Conservation (phyloP, 2,329 filamentous ascomycete genomes). For the Escovopsis sp. region DNA sequence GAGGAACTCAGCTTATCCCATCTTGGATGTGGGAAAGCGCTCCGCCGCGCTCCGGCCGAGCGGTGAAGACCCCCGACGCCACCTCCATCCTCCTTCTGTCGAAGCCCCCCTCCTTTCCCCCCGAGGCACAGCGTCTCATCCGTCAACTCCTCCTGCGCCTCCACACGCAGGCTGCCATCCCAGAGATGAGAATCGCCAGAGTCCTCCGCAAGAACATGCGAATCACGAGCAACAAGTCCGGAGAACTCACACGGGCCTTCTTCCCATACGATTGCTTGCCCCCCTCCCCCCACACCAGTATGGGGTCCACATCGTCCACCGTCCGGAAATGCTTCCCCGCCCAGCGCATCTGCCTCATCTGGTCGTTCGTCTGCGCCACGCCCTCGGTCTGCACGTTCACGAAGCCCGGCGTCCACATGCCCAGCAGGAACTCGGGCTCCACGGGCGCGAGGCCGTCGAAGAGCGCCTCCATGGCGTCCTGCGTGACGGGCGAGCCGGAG, state of each 20-base stretch:
- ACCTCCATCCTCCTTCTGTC: too few relatives aligned
- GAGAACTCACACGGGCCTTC: background rate
- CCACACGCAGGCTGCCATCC: too few relatives aligned
- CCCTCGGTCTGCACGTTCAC: slow-evolving; percentile 8
- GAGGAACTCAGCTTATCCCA: background rate
- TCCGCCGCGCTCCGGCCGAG: too few relatives aligned
- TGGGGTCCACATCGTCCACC: slow-evolving; percentile 16
- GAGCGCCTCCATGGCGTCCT: slow-evolving; percentile 1
- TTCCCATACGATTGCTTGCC: slow-evolving; percentile 1
- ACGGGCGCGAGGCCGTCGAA: slow-evolving; percentile 11
- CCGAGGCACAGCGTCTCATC: too few relatives aligned
- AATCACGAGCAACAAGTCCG: background rate
- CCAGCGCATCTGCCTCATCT: slow-evolving; percentile 14
- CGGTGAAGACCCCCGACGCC: too few relatives aligned
- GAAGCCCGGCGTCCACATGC: slow-evolving; percentile 15
- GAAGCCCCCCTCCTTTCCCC: too few relatives aligned
- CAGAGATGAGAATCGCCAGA: too few relatives aligned
- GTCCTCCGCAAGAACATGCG: too few relatives aligned
- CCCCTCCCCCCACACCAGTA: slow-evolving; percentile 8
- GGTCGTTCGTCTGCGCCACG: slow-evolving; percentile 10
- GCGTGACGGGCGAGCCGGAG: background rate
- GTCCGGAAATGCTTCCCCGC: slow-evolving; percentile 15
- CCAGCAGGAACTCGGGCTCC: slow-evolving; percentile 11
- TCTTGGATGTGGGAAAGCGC: too few relatives aligned
- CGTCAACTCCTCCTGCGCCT: too few relatives aligned